These are phyloP conservation scores for Gastrolobium bilobum DNA, from an alignment of 306 rosid species.

Conservation along the genomic window DNA sequence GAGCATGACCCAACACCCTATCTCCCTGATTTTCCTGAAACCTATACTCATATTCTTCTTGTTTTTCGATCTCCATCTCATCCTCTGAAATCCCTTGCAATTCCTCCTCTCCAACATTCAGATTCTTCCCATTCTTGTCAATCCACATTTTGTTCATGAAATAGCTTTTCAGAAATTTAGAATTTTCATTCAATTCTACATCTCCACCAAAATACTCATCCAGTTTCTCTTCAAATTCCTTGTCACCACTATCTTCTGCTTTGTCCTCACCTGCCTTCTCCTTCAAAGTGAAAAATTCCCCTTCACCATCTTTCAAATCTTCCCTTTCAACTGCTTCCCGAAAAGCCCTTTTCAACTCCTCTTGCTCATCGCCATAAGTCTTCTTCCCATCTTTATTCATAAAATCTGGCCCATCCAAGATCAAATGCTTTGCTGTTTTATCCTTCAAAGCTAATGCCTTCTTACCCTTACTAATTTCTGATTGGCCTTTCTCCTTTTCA, in stretches of 20 bases:
- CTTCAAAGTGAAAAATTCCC: slow-evolving; percentile 60
- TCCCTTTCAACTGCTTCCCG: slow-evolving; percentile 61
- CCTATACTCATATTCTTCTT: slow-evolving; percentile 84
- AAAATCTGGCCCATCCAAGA: slow-evolving; percentile 63
- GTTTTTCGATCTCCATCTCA: slow-evolving; percentile 74
- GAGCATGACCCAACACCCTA: slow-evolving; percentile 77
- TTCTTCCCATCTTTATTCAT: slow-evolving; percentile 47
- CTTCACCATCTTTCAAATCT: slow-evolving; percentile 63
- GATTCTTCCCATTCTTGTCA: slow-evolving; percentile 49
- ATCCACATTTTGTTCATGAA: slow-evolving; percentile 79
- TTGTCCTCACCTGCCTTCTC: slow-evolving; percentile 51
- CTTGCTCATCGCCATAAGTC: slow-evolving; percentile 74
- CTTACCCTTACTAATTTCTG: slow-evolving; percentile 43
- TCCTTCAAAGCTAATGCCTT: slow-evolving; percentile 65
- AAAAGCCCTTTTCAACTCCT: slow-evolving; percentile 69
- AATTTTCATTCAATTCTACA: slow-evolving; percentile 57
- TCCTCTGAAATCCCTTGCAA: slow-evolving; percentile 72
- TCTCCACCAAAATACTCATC: slow-evolving; percentile 75
- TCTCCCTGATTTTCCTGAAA: slow-evolving; percentile 87
- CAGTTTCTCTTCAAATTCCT: slow-evolving; percentile 63
- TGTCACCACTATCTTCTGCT: slow-evolving; percentile 50
- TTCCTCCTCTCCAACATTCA: slow-evolving; percentile 62
- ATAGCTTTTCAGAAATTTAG: slow-evolving; percentile 65
- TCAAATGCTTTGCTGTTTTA: slow-evolving; percentile 62
- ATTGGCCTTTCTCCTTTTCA: slow-evolving; percentile 36